Base-by-base conservation (phyloP, 495 filamentous ascomycete genomes). In the Hypoxylon lenormandii region DNA sequence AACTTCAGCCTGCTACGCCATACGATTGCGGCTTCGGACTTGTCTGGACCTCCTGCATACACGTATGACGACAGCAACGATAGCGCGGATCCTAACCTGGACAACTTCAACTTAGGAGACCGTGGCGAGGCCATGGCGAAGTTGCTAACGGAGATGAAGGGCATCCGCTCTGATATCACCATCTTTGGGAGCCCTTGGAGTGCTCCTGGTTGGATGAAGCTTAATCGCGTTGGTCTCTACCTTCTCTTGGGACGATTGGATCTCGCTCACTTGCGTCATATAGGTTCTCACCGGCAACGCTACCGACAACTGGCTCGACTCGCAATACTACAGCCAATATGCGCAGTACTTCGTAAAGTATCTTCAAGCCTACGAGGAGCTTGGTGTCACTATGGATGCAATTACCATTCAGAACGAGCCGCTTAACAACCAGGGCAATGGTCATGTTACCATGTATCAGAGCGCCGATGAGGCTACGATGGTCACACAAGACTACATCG, bases 401-500 rank as follows among this genome's bases (percentile, higher is more conserved):
- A 82, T 88, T 62, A 85, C 82, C 18, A 80, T 87, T 40, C 83
- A 86, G 64, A 88, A 88, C 60, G 85, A 87, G 70, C 85, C 85
- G 1, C 71, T 87, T 36, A 85, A 86, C 71, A 83, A 76, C 59
- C 79, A 84, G 54, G 75, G 78, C 0, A 80, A 80, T n/a, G 82
- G 84, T 45, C 84, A 85, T 3, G 55, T 72, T n/a, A 84, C 80
- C 2, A 85, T 87, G 85, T 85, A 82, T 64, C 75, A 86, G 59
- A 77, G 74, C 38, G 82, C 80, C 5, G 78, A 84, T 58, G 82
- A 87, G 66, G 78, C 81, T 3, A 79, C 77, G 0, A 73, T 78
- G 28, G 59, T 86, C 15, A 84, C 84, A 26, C 78, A 82, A 51
- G 76, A 85, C 40, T 79, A 80, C 50, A 65, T 86, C 47, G 84